These are phyloP conservation scores for Panicum virgatum DNA, from an alignment of 202 grass and related monocot species.

Conservation along the genomic window DNA sequence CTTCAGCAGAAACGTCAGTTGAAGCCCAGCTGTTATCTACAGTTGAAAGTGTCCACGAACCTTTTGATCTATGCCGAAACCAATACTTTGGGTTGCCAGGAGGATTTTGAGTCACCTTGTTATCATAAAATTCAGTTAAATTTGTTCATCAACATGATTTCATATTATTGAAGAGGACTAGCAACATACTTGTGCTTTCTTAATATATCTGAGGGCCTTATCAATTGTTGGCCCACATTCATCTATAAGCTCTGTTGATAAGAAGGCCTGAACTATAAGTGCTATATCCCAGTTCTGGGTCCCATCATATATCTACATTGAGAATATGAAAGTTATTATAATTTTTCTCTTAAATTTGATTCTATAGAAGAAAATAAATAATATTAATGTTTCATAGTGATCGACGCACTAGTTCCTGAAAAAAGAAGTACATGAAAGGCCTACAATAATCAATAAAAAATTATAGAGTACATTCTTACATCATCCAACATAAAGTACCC, in stretches of 20 bases:
- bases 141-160: too few relatives aligned
- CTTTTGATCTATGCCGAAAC: constrained; percentile 31
- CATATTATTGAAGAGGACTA: background rate
- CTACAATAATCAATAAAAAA: too few relatives aligned
- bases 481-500: too few relatives aligned
- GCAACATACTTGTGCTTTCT: constrained; percentile 42
- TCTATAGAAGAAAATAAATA: too few relatives aligned
- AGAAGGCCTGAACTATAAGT: constrained; percentile 46
- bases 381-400: too few relatives aligned
- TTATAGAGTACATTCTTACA: too few relatives aligned
- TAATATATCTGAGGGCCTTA: constrained; percentile 39
- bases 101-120: background rate
- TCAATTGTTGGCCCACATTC: constrained; percentile 36
- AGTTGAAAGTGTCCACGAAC: constrained; percentile 30
- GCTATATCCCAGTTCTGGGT: constrained; percentile 47
- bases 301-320: constrained; percentile 16
- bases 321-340: background rate
- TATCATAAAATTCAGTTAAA: background rate
- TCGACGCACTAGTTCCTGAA: too few relatives aligned
- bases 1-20: background rate
- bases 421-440: too few relatives aligned
- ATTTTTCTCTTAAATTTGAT: too few relatives aligned
- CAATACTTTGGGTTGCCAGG: background rate
- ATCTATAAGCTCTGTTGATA: constrained; percentile 13
- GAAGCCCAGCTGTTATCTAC: constrained; percentile 17